Evolutionary conservation across 1,284 basidiomycete species (phyloP), one percentile per base, ranked within the genome.

Genomic region (Prillingera fragicola): DNA sequence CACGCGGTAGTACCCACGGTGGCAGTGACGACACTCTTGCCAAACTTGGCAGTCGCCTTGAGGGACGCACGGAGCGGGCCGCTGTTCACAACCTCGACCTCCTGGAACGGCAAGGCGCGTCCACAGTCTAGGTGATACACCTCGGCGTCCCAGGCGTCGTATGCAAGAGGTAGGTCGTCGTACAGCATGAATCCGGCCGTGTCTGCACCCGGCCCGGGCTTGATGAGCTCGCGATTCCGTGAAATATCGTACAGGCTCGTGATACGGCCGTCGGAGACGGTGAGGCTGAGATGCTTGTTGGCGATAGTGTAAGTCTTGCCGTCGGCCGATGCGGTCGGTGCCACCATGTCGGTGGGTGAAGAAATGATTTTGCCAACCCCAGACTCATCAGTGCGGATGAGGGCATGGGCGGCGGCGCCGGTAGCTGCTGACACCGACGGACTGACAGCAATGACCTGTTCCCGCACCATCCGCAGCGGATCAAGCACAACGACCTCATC

Each of bases 121-220:
- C 76, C 74, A 15, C 81, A 89, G 72, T 95, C 86, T 18, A 95
- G 74, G 63, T 91, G 88, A 64, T 89, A 87, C 19, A 91, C 79
- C 66, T 96, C 91, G 39, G 89, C 87, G 69, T 95, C 89, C 90
- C 60, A 56, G 2, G 55, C 64, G 28, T 53, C 47, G 34, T 52
- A 50, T 2, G 37, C 36, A 8, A 50, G 26, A 3, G 87, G 87
- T 33, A 78, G 76, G 67, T 89, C 71, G 55, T 91, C 82, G 64
- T 88, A 92, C 43, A 92, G 83, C 27, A 90, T 78, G 42, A 94
- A 69, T 9, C 89, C 89, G 37, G 85, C 88, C 4, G 82, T 83
- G 41, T 76, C 62, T n/a, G n/a, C n/a, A 84, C 45, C 77, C 63
- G 5, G 85, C 33, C 84, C 85, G 33, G 78, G 71, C 1, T 77